Evolutionary conservation across 2,329 filamentous ascomycete genomes (phyloP), one percentile per base, ranked within the genome.

Genomic region (Trichoderma oligosporum): DNA sequence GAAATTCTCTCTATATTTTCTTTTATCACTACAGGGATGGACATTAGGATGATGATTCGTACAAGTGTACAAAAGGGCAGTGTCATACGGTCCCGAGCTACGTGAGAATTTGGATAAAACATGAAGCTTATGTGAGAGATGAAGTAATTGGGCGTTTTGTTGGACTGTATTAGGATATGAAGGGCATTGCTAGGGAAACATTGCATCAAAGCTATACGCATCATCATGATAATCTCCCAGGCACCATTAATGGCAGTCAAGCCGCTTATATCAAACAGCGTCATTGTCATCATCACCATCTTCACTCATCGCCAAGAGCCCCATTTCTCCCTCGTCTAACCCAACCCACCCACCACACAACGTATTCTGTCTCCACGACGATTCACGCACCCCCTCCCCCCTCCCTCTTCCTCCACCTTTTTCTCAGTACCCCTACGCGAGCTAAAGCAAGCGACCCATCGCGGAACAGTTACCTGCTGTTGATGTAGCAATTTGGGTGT

Each of bases 381-480:
- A 16, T 36, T 44, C 47, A n/a, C 36, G 31, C 52, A 16, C 33
- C 42, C 52, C 41, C 44, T 27, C 41, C 41, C 52, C 16, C 36
- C 29, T 20, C 36, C 29, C n/a, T 27, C 22, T 27, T 4, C 35
- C 38, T 33, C 27, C 18, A 31, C 11, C 11, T 31, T 55, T 20
- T 27, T 12, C 38, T 16, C 22, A 16, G 16, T n/a, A 38, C 41
- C 51, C 51, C 41, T 55, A 46, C 51, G 8, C 22, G n/a, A 46
- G 51, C 51, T 55, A 55, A 55, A 29, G 51, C 41, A 55, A 20
- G 51, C 20, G 35, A 29, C 41, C 51, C 41, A 41, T 44, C 14
- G 27, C 41, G 41, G 14, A 44, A n/a, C 20, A 39, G 22, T n/a
- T n/a, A n/a, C n/a, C 38, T 46, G 41, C 51, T 27, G 42, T 29